A percentile compares a stretch with the other conserved stretches of the same genome.
phyloP scores from a whole-genome alignment of 148 eudicot genomes.

The Diospyros lotus region DNA sequence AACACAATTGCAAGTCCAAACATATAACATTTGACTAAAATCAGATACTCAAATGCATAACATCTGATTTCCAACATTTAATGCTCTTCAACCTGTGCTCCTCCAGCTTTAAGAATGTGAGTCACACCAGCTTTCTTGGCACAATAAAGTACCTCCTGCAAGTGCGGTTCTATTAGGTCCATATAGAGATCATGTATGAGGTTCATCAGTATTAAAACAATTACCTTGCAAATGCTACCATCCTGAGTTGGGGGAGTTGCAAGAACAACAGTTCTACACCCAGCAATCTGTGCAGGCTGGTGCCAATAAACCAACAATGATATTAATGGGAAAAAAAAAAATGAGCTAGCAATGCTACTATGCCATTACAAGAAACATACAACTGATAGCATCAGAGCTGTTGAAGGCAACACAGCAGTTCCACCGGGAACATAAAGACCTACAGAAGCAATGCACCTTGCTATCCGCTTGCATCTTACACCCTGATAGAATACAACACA shows the following conservation, averaged over 20 bases:
- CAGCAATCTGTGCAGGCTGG: slow-evolving; percentile 90
- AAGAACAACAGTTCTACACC: slow-evolving; percentile 77
- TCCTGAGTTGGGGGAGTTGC: slow-evolving; percentile 83
- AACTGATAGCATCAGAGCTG: slow-evolving; percentile 86
- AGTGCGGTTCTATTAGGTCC: slow-evolving; percentile 2
- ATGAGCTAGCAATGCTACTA: slow-evolving; percentile 1
- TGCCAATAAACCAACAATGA: neutral
- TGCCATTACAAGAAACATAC: slow-evolving; percentile 40
- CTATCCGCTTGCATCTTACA: slow-evolving; percentile 84
- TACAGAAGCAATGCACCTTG: slow-evolving; percentile 71
- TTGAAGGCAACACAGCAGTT: slow-evolving; percentile 90
- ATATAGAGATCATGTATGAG: neutral
- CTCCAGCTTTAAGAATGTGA: slow-evolving; percentile 91
- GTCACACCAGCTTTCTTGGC: slow-evolving; percentile 93
- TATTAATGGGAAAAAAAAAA: neutral
- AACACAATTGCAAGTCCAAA: neutral
- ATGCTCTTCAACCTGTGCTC: slow-evolving; percentile 64
- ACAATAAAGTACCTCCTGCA: slow-evolving; percentile 83
- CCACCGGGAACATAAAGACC: slow-evolving; percentile 96
- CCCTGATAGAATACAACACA: slow-evolving; percentile 43
- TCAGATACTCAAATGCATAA: neutral
- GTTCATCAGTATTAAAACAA: slow-evolving; percentile 3
- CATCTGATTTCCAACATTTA: neutral
- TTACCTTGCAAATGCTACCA: slow-evolving; percentile 83
- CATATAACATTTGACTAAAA: neutral